phyloP scores from a whole-genome alignment of 768 basidiomycete species.

The Tulasnella calospora region DNA sequence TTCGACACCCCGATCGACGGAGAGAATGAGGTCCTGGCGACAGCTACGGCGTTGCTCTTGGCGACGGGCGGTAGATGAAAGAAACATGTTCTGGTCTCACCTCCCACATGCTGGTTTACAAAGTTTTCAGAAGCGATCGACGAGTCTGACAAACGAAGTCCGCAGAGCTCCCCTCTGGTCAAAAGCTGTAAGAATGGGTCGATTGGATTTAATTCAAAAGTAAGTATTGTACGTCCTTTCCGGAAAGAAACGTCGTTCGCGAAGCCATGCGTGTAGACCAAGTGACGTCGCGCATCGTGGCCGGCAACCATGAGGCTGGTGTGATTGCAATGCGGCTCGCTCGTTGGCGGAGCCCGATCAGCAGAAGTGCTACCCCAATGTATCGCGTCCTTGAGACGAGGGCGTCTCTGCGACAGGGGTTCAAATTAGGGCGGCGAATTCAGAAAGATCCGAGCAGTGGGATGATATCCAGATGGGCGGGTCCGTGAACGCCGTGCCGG shows the following conservation, averaged over 20 bases:
- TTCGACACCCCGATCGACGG: neutral
- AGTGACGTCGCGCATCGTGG: neutral
- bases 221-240: neutral
- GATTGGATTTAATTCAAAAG: neutral
- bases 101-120: neutral
- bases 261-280: neutral
- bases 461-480: neutral
- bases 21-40: neutral
- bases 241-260: neutral
- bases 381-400: neutral
- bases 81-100: neutral
- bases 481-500: neutral
- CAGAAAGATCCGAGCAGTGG: neutral
- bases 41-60: neutral
- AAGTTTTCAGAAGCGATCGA: neutral
- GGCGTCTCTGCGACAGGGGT: neutral
- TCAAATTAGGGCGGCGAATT: neutral
- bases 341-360: neutral
- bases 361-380: neutral
- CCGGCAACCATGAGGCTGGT: slow-evolving; percentile 3
- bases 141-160: neutral
- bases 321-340: slow-evolving; percentile 7
- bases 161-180: neutral
- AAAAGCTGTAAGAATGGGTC: neutral
- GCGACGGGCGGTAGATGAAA: neutral